Base-by-base conservation (phyloP, 345 rosid species). In the Cochlearia excelsa region DNA sequence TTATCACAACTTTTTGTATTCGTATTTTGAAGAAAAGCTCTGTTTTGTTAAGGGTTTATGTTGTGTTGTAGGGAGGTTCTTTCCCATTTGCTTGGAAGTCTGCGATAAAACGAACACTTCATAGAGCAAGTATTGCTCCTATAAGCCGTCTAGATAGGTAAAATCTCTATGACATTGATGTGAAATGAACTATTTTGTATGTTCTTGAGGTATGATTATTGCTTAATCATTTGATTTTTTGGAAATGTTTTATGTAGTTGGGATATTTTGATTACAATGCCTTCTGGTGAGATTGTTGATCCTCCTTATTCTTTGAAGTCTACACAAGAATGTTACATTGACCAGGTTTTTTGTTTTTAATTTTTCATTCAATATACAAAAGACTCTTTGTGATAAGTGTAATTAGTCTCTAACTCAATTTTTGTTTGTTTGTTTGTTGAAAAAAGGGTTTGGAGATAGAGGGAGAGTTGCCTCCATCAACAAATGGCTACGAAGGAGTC, bases 1-100 rank as follows among this genome's bases (percentile, higher is more conserved):
- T 3, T 41, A 34, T 54, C 31, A 35, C 5, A 33, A 27, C 6
- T 11, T 40, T 11, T 26, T 62, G 46, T 62, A 34, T 30, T 45
- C 31, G 26, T 29, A 16, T 16, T 38, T 40, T 30, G 7, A 33
- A 35, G 29, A 4, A 61, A 30, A 33, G 29, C 41, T 62, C 1
- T 62, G 73, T 72, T 48, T 35, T 68, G 8, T 53, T 16, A 63
- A 57, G 41, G 51, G 41, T 46, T 33, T 68, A 49, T 48, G 26
- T 58, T 77, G 42, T 59, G 27, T 71, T 16, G 66, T 51, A 90
- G 97, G 99, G 99, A 49, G 99, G 97, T 48, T 78, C 97, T 33
- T 90, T 90, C 71, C 97, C 99, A 48, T 85, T 85, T 80, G 82
- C 81, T 37, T 94, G 99, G 99, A 94, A 85, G 78, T 84, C 95